Evolutionary conservation across 1,284 basidiomycete species (phyloP).

Genomic region (Sporisorium exsertum): DNA sequence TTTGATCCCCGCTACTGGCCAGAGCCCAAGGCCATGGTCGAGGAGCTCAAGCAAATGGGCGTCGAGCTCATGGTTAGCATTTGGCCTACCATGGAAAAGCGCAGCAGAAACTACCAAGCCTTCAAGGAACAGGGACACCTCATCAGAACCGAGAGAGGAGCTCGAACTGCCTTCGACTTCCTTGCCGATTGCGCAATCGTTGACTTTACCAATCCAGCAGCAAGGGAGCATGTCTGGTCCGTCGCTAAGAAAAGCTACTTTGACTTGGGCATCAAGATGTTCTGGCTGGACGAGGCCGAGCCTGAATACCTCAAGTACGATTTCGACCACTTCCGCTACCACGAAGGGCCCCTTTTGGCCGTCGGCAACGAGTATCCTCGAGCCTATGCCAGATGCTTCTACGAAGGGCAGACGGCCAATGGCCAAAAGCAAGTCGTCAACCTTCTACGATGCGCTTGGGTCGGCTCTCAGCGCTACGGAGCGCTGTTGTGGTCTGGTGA

Average conservation of each 20-base stretch:
- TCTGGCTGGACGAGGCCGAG: constrained; percentile 45
- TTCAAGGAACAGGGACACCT: constrained; percentile 30
- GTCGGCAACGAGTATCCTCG: constrained; percentile 39
- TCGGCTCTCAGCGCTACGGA: constrained; percentile 28
- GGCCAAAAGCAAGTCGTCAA: constrained; percentile 27
- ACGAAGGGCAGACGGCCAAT: constrained; percentile 23
- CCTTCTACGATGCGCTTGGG: constrained; percentile 35
- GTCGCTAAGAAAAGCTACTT: constrained; percentile 26
- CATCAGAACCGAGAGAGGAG: constrained; percentile 25
- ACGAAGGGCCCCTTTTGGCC: constrained; percentile 16
- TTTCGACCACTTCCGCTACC: constrained; percentile 38
- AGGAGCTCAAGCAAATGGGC: constrained; percentile 18
- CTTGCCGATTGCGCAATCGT: constrained; percentile 19
- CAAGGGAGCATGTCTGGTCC: constrained; percentile 21
- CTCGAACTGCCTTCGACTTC: constrained; percentile 19
- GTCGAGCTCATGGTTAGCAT: constrained; percentile 40
- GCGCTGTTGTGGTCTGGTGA: constrained; percentile 35
- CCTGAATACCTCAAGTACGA: constrained; percentile 31
- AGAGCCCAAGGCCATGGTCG: constrained; percentile 33
- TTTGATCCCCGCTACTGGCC: constrained; percentile 35
- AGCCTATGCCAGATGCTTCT: constrained; percentile 24
- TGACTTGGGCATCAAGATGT: constrained; percentile 23
- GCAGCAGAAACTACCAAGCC: constrained; percentile 18
- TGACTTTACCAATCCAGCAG: constrained; percentile 30
- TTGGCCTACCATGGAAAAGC: constrained; percentile 37